These are phyloP conservation scores for Naganishia sp. DNA, from an alignment of 1,284 basidiomycete species.

Conservation along the genomic window DNA sequence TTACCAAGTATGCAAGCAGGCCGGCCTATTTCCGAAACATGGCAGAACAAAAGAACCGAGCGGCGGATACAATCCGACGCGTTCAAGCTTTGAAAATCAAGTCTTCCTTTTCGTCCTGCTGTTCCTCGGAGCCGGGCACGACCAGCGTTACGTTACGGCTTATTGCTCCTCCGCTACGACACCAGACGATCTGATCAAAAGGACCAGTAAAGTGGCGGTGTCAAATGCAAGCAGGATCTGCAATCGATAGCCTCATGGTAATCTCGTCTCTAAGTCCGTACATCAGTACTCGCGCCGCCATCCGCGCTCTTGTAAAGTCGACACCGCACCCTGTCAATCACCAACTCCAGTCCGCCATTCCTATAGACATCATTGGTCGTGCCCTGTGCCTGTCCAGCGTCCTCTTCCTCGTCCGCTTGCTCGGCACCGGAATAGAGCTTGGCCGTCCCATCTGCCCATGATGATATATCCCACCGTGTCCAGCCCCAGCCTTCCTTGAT, in stretches of 20 bases:
- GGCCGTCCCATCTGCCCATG: slow-evolving; percentile 54
- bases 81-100: not conserved
- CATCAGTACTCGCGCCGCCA: not conserved
- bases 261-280: not conserved
- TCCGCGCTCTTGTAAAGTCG: slow-evolving; percentile 23
- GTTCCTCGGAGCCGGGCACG: too few relatives aligned
- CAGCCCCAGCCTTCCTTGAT: slow-evolving; percentile 75
- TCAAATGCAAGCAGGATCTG: not conserved
- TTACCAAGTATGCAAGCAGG: not conserved
- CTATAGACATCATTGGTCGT: slow-evolving; percentile 1
- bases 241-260: not conserved
- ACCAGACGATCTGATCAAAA: too few relatives aligned
- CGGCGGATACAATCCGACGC: slow-evolving; percentile 10
- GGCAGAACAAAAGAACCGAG: slow-evolving; percentile 25
- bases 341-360: slow-evolving; percentile 25
- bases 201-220: too few relatives aligned
- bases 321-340: slow-evolving; percentile 29
- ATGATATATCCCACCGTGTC: slow-evolving; percentile 65
- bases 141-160: too few relatives aligned
- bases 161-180: too few relatives aligned
- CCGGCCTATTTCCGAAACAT: slow-evolving; percentile 19
- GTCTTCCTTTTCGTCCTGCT: not conserved
- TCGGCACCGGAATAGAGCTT: slow-evolving; percentile 1
- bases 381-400: slow-evolving; percentile 1
- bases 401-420: slow-evolving; percentile 14